A percentile compares a stretch with the other conserved stretches of the same genome.
These are phyloP conservation scores for Artomyces pyxidatus DNA, from an alignment of 768 basidiomycete species.

Conservation along the genomic window DNA sequence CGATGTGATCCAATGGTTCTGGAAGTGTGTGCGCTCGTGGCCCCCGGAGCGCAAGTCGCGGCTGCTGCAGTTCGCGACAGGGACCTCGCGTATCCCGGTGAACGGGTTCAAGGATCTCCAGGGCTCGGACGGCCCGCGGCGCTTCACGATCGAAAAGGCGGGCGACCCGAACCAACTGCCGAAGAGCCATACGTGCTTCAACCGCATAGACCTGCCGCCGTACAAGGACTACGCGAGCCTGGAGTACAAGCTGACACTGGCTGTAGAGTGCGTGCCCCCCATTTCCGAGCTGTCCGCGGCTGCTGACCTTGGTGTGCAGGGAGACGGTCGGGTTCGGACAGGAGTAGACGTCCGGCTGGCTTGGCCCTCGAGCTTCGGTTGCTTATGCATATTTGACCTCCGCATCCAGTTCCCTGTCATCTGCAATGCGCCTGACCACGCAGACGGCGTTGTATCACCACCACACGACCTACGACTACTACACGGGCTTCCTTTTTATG, in stretches of 20 bases:
- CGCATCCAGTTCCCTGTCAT: neutral
- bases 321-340: conserved; percentile 95
- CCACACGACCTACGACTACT: too few relatives aligned
- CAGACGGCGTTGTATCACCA: too few relatives aligned
- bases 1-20: conserved; percentile 99
- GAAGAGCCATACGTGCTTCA: conserved; percentile 97
- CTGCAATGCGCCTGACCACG: neutral
- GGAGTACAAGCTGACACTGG: conserved; percentile 91
- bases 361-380: neutral
- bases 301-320: conserved; percentile 30
- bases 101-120: conserved; percentile 99
- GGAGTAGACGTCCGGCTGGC: conserved; percentile 40
- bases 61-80: conserved; percentile 92
- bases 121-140: conserved; percentile 92
- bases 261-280: conserved; percentile 69
- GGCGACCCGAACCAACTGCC: conserved; percentile 95
- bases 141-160: conserved; percentile 98
- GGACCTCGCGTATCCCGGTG: conserved; percentile 94
- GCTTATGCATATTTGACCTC: too few relatives aligned
- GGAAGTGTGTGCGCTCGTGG: conserved; percentile 98
- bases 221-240: conserved; percentile 93
- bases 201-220: conserved; percentile 92
- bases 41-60: conserved; percentile 97
- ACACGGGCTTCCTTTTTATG: too few relatives aligned
- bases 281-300: conserved; percentile 1